Evolutionary conservation across 345 rosid species (phyloP).

Genomic region (Gossypium turneri): DNA sequence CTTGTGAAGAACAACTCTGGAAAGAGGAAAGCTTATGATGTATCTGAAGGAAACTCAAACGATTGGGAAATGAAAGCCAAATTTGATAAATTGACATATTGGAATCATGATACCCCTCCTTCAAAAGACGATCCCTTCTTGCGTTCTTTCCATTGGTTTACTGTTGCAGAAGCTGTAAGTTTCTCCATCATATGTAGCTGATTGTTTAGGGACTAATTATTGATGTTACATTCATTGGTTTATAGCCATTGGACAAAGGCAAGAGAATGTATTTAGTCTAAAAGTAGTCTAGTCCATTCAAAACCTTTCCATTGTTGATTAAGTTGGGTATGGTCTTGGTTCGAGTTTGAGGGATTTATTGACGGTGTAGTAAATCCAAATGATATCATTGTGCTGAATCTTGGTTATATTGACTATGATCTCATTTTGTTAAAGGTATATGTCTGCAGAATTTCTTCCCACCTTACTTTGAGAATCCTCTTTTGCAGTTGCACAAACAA

Average conservation of each 20-base stretch:
- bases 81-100: slow-evolving; percentile 67
- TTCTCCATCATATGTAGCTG: slow-evolving; percentile 5
- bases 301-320: background rate
- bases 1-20: slow-evolving; percentile 54
- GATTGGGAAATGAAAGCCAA: slow-evolving; percentile 74
- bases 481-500: slow-evolving; percentile 17
- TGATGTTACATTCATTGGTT: background rate
- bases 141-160: slow-evolving; percentile 72
- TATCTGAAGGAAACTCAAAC: slow-evolving; percentile 30
- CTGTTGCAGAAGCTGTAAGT: slow-evolving; percentile 74
- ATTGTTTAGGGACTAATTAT: background rate
- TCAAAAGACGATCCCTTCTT: slow-evolving; percentile 67
- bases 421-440: background rate
- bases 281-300: background rate
- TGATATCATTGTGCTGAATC: background rate
- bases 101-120: slow-evolving; percentile 85
- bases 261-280: background rate
- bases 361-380: background rate
- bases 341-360: background rate
- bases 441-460: background rate
- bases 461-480: background rate
- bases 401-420: background rate
- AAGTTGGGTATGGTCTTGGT: background rate
- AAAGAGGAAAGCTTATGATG: slow-evolving; percentile 43
- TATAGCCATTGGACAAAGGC: background rate